A percentile compares a stretch with the other conserved stretches of the same genome.
Evolutionary conservation across 2,329 filamentous ascomycete species (phyloP).

Genomic region (Fusarium decemcellulare): DNA sequence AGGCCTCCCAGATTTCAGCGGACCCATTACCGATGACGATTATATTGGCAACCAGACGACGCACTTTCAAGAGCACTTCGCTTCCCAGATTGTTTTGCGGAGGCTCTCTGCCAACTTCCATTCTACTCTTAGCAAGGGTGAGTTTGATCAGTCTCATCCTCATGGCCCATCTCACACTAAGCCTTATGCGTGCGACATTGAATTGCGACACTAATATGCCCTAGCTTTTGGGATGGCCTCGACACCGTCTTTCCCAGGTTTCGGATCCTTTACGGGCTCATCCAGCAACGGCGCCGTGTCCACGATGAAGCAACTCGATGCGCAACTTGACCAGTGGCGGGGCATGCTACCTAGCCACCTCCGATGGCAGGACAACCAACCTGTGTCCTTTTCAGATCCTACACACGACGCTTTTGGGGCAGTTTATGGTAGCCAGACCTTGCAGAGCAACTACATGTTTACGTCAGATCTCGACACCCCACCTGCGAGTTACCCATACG

Average conservation of each 20-base stretch:
- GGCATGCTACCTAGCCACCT: constrained; percentile 67
- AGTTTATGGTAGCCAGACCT: constrained; percentile 37
- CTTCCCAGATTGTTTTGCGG: constrained; percentile 71
- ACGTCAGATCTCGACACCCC: constrained; percentile 41
- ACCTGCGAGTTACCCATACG: constrained; percentile 61
- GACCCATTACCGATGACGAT: constrained; percentile 62
- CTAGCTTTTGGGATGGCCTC: constrained; percentile 39
- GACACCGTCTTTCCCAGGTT: constrained; percentile 28
- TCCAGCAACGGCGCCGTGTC: constrained; percentile 34
- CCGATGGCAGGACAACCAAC: constrained; percentile 70
- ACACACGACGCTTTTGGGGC: constrained; percentile 33
- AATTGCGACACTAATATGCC: constrained; percentile 13
- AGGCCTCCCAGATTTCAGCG: constrained; percentile 67
- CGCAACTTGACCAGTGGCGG: constrained; percentile 71
- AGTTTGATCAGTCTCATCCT: constrained; percentile 42
- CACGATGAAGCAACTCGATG: constrained; percentile 65
- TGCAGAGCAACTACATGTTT: constrained; percentile 43
- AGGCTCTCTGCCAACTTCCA: constrained; percentile 68
- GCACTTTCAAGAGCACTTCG: constrained; percentile 71
- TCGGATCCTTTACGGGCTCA: constrained; percentile 31
- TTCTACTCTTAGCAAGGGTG: constrained; percentile 65
- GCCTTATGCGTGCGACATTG: not conserved
- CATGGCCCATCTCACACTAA: not conserved
- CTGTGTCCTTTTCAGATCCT: constrained; percentile 45
- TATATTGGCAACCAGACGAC: constrained; percentile 63